Conservation (phyloP, 1,284 basidiomycete species). For the Marasmius sp. region DNA sequence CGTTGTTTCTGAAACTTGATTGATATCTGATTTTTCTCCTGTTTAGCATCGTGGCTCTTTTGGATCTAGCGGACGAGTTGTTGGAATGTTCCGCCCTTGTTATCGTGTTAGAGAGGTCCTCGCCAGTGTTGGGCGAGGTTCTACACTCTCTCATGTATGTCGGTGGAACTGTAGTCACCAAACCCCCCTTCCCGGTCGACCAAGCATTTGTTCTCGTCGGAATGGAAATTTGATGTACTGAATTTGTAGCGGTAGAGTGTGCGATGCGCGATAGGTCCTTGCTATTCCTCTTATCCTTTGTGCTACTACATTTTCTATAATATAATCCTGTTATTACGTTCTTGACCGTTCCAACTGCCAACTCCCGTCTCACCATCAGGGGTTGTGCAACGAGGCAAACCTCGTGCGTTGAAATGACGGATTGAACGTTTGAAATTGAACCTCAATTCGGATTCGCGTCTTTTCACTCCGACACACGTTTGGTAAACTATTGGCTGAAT, state of each 20-base stretch:
- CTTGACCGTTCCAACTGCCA: too few relatives aligned
- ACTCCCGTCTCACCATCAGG: too few relatives aligned
- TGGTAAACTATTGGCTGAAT: not conserved
- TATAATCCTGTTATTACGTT: too few relatives aligned
- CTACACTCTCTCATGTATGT: slow-evolving; percentile 84
- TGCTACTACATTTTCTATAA: not conserved
- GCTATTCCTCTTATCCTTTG: not conserved
- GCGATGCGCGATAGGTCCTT: not conserved
- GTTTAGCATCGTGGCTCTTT: slow-evolving; percentile 72
- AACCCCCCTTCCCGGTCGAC: slow-evolving; percentile 70
- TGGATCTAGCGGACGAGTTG: slow-evolving; percentile 80
- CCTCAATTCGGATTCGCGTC: too few relatives aligned
- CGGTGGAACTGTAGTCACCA: slow-evolving; percentile 74
- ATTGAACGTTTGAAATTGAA: too few relatives aligned
- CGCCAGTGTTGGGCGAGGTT: slow-evolving; percentile 56
- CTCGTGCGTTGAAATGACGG: too few relatives aligned
- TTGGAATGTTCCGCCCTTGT: slow-evolving; percentile 74
- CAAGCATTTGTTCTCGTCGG: slow-evolving; percentile 75
- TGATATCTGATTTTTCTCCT: slow-evolving; percentile 8
- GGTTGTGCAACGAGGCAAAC: too few relatives aligned
- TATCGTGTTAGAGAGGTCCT: slow-evolving; percentile 67
- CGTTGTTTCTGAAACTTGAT: slow-evolving; percentile 5
- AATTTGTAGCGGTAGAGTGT: not conserved
- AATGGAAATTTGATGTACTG: slow-evolving; percentile 57
- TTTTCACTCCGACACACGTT: too few relatives aligned